Percentiles rank a stretch among this genome's conserved stretches.
These are phyloP conservation scores for Neobulgaria alba DNA, from an alignment of 2,329 filamentous ascomycete species.

Conservation along the genomic window DNA sequence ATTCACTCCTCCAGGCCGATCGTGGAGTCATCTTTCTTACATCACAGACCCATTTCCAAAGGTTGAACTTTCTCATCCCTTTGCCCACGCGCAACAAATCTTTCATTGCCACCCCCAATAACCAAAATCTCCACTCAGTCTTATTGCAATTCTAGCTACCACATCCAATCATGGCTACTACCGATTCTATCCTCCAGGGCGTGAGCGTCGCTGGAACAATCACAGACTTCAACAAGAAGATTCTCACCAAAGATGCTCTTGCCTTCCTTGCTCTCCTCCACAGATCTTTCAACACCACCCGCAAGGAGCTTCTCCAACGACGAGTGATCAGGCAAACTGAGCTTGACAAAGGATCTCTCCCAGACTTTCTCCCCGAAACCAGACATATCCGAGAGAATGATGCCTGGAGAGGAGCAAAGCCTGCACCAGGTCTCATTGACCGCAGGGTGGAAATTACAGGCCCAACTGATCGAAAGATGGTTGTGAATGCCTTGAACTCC, in stretches of 20 bases:
- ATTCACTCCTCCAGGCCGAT: neutral
- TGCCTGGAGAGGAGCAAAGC: conserved; percentile 86
- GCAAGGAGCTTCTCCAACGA: conserved; percentile 82
- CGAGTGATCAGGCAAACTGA: conserved; percentile 82
- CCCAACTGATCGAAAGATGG: conserved; percentile 97
- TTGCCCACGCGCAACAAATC: too few relatives aligned
- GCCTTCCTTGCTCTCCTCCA: conserved; percentile 92
- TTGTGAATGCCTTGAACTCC: conserved; percentile 92
- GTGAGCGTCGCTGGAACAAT: conserved; percentile 78
- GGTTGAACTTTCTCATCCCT: too few relatives aligned
- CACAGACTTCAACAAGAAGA: conserved; percentile 74
- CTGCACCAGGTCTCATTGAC: conserved; percentile 87
- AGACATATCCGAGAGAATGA: conserved; percentile 90
- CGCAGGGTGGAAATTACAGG: conserved; percentile 95
- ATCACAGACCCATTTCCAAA: too few relatives aligned
- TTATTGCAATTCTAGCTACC: conserved; percentile 1
- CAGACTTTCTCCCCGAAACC: conserved; percentile 93
- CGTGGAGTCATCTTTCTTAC: too few relatives aligned
- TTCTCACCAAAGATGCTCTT: conserved; percentile 81
- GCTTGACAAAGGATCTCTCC: conserved; percentile 80
- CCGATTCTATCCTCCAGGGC: conserved; percentile 74
- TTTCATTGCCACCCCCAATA: too few relatives aligned
- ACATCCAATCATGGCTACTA: conserved; percentile 50
- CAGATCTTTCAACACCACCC: conserved; percentile 83
- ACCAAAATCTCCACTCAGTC: neutral